These are phyloP conservation scores for Paragyromitra xinjiangensis DNA, from an alignment of 495 filamentous ascomycete species.

Conservation along the genomic window DNA sequence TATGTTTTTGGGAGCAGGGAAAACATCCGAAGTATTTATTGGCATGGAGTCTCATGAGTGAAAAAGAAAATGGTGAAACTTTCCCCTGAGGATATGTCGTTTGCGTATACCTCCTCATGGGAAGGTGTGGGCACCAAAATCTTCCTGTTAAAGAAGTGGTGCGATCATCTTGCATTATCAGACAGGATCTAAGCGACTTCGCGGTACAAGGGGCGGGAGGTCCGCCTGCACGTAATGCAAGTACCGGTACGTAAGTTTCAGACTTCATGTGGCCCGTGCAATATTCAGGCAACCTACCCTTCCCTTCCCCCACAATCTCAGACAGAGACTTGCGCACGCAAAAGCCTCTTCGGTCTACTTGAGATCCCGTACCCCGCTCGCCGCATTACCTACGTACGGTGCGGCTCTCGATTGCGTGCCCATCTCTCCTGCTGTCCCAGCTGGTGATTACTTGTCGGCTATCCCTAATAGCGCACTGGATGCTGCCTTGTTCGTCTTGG, in stretches of 20 bases:
- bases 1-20: no score
- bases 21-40: no score
- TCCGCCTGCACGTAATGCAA: constrained; percentile 33
- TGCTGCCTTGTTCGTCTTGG: constrained; percentile 4
- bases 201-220: constrained; percentile 40
- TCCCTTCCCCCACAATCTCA: constrained; percentile 30
- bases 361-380: constrained; percentile 42
- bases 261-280: constrained; percentile 47
- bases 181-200: constrained; percentile 9
- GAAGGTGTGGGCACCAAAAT: not conserved
- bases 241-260: constrained; percentile 16
- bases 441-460: constrained; percentile 19
- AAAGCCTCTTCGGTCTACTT: constrained; percentile 25
- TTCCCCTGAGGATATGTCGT: no score
- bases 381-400: constrained; percentile 7
- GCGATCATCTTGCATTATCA: not conserved
- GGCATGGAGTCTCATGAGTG: no score
- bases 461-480: constrained; percentile 13
- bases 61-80: no score
- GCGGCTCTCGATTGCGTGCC: constrained; percentile 34
- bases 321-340: constrained; percentile 13
- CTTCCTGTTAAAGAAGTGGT: not conserved
- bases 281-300: constrained; percentile 46
- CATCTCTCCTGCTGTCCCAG: constrained; percentile 12
- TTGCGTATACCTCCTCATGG: no score